Base-by-base conservation (phyloP, 1,284 basidiomycete species). In the Anthracocystis walkeri region DNA sequence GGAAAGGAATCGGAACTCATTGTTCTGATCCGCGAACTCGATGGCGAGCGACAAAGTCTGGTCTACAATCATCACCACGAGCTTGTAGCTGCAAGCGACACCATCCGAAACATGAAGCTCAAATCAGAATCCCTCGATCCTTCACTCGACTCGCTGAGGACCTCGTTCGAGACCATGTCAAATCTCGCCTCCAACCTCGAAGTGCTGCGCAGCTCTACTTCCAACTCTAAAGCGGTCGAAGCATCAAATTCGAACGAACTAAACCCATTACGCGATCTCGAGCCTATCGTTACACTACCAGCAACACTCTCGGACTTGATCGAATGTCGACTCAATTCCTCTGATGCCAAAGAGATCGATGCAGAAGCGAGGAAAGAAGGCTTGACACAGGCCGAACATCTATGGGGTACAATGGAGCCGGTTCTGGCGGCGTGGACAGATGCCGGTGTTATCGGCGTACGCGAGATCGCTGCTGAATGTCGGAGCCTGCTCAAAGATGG, bases 51-150 rank as follows among this genome's bases (percentile, higher is more conserved):
- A 33, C 94, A 96, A 84, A 92, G 92, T 21, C 87, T 96, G 41
- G 94, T 96, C 4, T 96, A 96, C 84, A 95, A 96, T 77, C 94
- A 96, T 80, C 94, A 96, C 81, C 93, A 95, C 76, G 94, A 96
- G 80, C 90, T 96, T 21, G 94, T 96, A 51, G 92, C 92, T 1
- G 94, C 94, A 1, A 93, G 92, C 74, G 93, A 94, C 79, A 96
- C 94, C 7, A 95, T 96, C 71, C 90, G 90, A 65, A 90, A 91
- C 23, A 78, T 84, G 71, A 75, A 81, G 52, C 38, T 46, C 51
- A 66, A 62, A 21, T 76, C 65, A 6, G 81, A 78, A 21, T 77
- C 75, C 1, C 59, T 81, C 8, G 67, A 74, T 50, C 73, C 78
- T 4, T 73, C 68, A 2, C 63, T 82, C 20, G 75, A 74, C 21